A percentile compares a stretch with the other conserved stretches of the same genome.
phyloP scores from a whole-genome alignment of 2,329 filamentous ascomycete genomes.

The Fusarium citri region DNA sequence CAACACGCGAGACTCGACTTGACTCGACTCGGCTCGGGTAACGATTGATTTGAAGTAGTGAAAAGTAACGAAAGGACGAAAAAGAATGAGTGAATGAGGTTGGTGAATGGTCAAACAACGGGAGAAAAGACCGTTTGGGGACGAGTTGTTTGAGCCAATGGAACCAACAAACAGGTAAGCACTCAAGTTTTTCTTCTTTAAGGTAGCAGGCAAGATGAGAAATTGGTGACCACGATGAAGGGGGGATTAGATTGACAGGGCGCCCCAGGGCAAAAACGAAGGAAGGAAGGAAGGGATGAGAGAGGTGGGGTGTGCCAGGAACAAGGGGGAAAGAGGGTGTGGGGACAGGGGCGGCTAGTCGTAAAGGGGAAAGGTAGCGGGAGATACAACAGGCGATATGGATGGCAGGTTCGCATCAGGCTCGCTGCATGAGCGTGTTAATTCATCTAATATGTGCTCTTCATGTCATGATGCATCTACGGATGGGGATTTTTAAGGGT shows the following conservation, averaged over 20 bases:
- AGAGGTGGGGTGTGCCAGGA: conserved; percentile 37
- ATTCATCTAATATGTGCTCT: background rate
- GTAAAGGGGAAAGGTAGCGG: conserved; percentile 25
- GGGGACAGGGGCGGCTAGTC: conserved; percentile 26
- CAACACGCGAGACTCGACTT: conserved; percentile 17
- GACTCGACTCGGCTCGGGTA: conserved; percentile 4
- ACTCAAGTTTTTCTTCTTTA: conserved; percentile 33
- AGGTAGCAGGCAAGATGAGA: conserved; percentile 39
- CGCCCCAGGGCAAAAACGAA: conserved; percentile 30
- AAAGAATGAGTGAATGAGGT: conserved; percentile 36
- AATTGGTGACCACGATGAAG: conserved; percentile 46
- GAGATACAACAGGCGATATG: conserved; percentile 13
- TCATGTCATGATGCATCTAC: background rate
- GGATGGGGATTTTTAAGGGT: too few species aligned
- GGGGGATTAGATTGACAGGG: conserved; percentile 44
- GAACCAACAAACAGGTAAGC: conserved; percentile 13
- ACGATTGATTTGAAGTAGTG: conserved; percentile 3
- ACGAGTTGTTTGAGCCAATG: conserved; percentile 33
- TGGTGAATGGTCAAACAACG: conserved; percentile 28
- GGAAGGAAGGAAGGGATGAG: conserved; percentile 38
- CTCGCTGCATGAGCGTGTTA: conserved; percentile 1
- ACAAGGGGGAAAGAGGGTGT: conserved; percentile 32
- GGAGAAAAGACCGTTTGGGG: conserved; percentile 26
- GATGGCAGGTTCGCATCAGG: background rate
- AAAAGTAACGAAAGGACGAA: conserved; percentile 25